Base-by-base conservation (phyloP, 1,284 basidiomycete genomes). In the Gymnopus androsaceus region DNA sequence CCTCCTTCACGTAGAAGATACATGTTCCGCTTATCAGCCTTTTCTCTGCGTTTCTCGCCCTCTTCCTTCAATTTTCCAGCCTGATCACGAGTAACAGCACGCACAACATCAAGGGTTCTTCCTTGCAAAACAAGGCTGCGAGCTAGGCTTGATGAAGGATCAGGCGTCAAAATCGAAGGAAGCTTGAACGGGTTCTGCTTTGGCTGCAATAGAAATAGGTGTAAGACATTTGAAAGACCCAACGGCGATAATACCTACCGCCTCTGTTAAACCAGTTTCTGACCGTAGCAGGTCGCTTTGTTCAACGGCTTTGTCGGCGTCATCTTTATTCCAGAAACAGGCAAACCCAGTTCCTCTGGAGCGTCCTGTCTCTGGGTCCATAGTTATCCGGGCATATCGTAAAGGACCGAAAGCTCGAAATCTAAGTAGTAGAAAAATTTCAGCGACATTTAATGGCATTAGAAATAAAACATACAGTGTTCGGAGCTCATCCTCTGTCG, bases 1-100 rank as follows among this genome's bases (percentile, higher is more conserved):
- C 94, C 91, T 75, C 95, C 97, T 82, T 99, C 97, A 21, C 93
- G 85, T 66, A 99, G 83, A 52, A 99, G 83, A 72, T 98, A 98
- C 63, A 97, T 86, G 70, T 98, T 98, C 19, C 96, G 84, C 73
- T 97, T 97, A 72, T 99, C 97, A 1, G 88, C 88, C 72, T 95
- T 95, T 70, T 95, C 88, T 50, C 94, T 80, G 54, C 83, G 81
- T 64, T 85, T 84, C 66, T 96, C 94, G 6, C 90, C 87, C 25
- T 88, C 90, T 60, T 96, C 94, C 65, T 91, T 92, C 46, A 98
- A 80, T 68, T 89, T 88, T 3, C 83, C 80, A 8, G 97, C 97
- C 64, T 91, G 83, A 60, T 94, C 92, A 44, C 95, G 78, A 0
- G 94, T 94, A 15, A 99, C 95, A 3, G 97, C 97, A 15, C 88